Base-by-base conservation (phyloP, 2,329 filamentous ascomycete species). In the Blumeria graminis region DNA sequence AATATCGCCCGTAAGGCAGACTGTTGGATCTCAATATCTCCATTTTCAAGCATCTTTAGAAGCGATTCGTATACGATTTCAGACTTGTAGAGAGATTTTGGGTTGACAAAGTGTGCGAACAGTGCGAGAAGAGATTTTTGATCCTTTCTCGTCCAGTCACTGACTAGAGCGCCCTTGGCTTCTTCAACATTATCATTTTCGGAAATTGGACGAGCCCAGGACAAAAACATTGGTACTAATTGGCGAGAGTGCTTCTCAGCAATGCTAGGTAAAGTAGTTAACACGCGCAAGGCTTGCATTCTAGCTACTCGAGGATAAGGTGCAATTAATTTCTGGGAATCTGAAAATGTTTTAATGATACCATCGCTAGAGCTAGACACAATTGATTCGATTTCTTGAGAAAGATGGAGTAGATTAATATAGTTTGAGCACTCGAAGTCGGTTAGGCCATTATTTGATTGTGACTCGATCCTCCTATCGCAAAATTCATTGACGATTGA, bases 351-450 rank as follows among this genome's bases (percentile, higher is more conserved):
- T 36, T 73, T 68, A 5, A 79, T 68, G 66, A 93, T 77, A 11
- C 76, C 71, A 28, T 80, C 74, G 36, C 73, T 70, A 3, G 79
- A 71, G 58, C 75, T 71, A 11, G 72, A 68, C 10, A 80, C 69
- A 1, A 75, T 71, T 18, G 74, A 68, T 54, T 78, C 75, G 8
- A 77, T 72, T 54, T 72, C 69, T 13, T 69, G 65, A 4, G 78
- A 74, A 22, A 73, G 67, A 13, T 71, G 70, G 50, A 76, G 70
- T 1, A 94, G 68, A 34, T 72, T 74, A 36, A 73, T 72, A 38
- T 90, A 66, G 61, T 92, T 88, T 18, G 80, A 82, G 66, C 90
- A 96, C 67, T 94, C 82, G 62, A 94, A 98, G 61, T 92, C 80
- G 0, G 81, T 86, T 34, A 78, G 64, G 33, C 73, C 70, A 2